These are phyloP conservation scores for Hypoxylon sp. DNA, from an alignment of 2,329 filamentous ascomycete species.

Conservation along the genomic window DNA sequence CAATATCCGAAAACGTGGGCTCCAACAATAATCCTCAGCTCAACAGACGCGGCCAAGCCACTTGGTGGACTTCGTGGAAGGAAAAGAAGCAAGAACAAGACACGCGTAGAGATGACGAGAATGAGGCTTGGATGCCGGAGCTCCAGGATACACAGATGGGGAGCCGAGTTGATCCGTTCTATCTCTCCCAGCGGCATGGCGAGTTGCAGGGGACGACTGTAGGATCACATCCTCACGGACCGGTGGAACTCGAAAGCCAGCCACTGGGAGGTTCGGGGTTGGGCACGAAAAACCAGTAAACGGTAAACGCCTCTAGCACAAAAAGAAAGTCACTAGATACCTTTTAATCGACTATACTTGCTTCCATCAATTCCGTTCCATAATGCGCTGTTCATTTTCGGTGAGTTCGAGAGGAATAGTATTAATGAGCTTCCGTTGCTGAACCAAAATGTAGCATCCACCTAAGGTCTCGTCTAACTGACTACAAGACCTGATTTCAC, in stretches of 20 bases:
- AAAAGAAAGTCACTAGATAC: background rate
- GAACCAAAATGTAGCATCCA: no score
- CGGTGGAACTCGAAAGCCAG: constrained; percentile 14
- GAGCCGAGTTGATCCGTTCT: constrained; percentile 4
- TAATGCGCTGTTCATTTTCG: no score
- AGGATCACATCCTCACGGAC: background rate
- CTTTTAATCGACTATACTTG: background rate
- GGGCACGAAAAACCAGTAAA: background rate
- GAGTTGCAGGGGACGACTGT: constrained; percentile 13
- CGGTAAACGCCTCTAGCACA: background rate
- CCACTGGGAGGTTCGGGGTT: background rate
- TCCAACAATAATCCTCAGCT: background rate
- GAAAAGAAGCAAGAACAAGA: background rate
- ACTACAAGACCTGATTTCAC: no score
- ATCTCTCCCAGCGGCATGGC: constrained; percentile 10
- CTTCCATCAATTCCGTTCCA: no score
- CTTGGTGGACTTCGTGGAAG: constrained; percentile 3
- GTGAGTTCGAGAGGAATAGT: no score
- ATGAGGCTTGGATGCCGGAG: constrained; percentile 6
- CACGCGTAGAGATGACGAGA: background rate
- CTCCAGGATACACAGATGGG: constrained; percentile 27
- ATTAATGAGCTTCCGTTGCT: no score
- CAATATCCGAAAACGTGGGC: background rate
- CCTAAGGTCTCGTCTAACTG: no score
- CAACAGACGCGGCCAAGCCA: background rate